Conservation (phyloP, 495 filamentous ascomycete species). For the Haplographium delicatum region DNA sequence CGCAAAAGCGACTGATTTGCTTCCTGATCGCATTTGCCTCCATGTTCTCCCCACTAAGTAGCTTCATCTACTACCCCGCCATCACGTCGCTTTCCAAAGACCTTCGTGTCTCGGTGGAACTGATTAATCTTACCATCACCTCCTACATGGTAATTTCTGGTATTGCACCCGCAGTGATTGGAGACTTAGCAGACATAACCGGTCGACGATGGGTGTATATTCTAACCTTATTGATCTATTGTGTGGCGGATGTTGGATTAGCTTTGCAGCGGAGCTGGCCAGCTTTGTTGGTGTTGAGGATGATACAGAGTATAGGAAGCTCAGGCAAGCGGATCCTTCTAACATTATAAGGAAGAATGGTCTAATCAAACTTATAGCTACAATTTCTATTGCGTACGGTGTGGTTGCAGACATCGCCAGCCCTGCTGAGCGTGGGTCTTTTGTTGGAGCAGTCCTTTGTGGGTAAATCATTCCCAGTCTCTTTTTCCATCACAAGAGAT, state of each 20-base stretch:
- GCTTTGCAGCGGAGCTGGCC: constrained; percentile 19
- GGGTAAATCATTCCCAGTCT: too few relatives aligned
- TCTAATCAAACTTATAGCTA: too few relatives aligned
- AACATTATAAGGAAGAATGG: too few relatives aligned
- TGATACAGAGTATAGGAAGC: constrained; percentile 20
- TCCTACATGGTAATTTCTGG: constrained; percentile 22
- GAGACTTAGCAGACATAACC: constrained; percentile 35
- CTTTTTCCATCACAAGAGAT: too few relatives aligned
- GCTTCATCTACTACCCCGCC: constrained; percentile 35
- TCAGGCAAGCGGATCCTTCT: too few relatives aligned
- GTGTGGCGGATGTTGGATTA: constrained; percentile 36
- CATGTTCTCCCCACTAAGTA: constrained; percentile 26
- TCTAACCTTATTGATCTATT: constrained; percentile 34
- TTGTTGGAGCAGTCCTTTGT: constrained; percentile 26
- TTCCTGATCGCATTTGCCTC: background rate
- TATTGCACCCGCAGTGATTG: constrained; percentile 21
- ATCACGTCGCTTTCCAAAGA: constrained; percentile 23
- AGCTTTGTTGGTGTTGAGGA: background rate
- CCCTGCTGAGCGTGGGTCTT: constrained; percentile 31
- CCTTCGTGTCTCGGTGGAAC: background rate
- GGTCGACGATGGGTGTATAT: constrained; percentile 37
- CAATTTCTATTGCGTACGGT: constrained; percentile 30
- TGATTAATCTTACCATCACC: constrained; percentile 34
- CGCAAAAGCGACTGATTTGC: background rate
- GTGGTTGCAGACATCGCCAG: constrained; percentile 36